Conservation (phyloP, 2,329 filamentous ascomycete genomes). For the Fusarium odoratissimum region DNA sequence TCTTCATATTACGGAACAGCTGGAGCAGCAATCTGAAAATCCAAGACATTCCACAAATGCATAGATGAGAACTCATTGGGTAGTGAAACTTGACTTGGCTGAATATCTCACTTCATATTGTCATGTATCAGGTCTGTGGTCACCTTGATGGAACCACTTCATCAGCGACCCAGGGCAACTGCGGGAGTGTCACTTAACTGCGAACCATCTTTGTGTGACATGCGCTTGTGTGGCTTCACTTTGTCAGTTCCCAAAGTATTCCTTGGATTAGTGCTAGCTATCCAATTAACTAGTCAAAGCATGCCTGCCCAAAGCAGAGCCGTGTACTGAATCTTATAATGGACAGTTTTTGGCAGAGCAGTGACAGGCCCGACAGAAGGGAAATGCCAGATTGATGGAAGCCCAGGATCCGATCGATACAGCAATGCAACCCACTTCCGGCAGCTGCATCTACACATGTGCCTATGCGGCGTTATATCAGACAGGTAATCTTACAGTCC, state of each 20-base stretch:
- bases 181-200: constrained; percentile 21
- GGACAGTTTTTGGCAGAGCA: not conserved
- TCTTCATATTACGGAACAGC: constrained; percentile 15
- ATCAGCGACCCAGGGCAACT: constrained; percentile 13
- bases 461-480: not conserved
- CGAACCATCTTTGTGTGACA: not conserved
- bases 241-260: not conserved
- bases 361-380: constrained; percentile 7
- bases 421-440: constrained; percentile 4
- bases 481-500: not conserved
- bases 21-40: not conserved
- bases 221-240: not conserved
- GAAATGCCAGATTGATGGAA: constrained; percentile 20
- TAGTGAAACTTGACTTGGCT: not conserved
- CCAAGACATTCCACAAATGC: not conserved
- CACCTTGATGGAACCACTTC: constrained; percentile 7
- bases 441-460: constrained; percentile 8
- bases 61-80: not conserved
- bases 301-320: constrained; percentile 15
- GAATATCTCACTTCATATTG: constrained; percentile 26
- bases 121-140: constrained; percentile 18
- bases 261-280: not conserved
- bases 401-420: constrained; percentile 13
- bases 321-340: constrained; percentile 26
- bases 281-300: constrained; percentile 5